Evolutionary conservation across 164 flowering plant genomes (phyloP), one percentile per base, ranked within the genome.

Genomic region (Nelumbo lutea): DNA sequence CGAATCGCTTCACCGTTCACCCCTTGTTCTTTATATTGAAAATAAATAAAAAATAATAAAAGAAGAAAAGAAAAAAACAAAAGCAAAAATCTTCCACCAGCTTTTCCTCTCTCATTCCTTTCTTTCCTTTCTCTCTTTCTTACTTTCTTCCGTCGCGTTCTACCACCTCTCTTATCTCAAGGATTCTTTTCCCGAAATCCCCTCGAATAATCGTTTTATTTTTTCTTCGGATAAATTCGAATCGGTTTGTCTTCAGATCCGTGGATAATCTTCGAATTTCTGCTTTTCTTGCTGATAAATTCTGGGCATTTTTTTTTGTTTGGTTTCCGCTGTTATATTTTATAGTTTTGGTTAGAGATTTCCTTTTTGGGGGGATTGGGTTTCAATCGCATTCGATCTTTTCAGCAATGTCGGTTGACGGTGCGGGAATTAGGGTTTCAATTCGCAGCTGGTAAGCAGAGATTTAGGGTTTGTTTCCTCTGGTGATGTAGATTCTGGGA

Each of bases 371-470:
- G 2, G 42, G 3, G 2, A 3, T 27, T 9, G 7, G n/a, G 5
- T 66, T 43, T 52, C 5, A n/a, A 14, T 38, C 41, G 38, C 3
- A 50, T 50, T 1, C 11, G 53, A 50, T 50, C 8, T 50, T 13
- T 50, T 9, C 3, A 50, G 53, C 53, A 11, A 46, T 27, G 46
- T 57, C 53, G 57, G 38, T 56, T 41, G 40, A 5, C 9, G 13
- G 15, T 71, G n/a, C 40, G 55, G 11, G 51, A 62, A 42, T 62
- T 56, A 70, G 73, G 58, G 67, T 69, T 69, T 63, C 68, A 45
- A 69, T 69, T 61, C 69, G 46, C n/a, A 42, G 65, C 38, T 11
- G 63, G 70, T 51, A 13, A 59, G 70, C 51, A 68, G 10, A 59
- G 59, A 27, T 56, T 65, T 59, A 41, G 68, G 68, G 57, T 50